Conservation (phyloP, 2,329 filamentous ascomycete species). For the Hypomyces perniciosus region DNA sequence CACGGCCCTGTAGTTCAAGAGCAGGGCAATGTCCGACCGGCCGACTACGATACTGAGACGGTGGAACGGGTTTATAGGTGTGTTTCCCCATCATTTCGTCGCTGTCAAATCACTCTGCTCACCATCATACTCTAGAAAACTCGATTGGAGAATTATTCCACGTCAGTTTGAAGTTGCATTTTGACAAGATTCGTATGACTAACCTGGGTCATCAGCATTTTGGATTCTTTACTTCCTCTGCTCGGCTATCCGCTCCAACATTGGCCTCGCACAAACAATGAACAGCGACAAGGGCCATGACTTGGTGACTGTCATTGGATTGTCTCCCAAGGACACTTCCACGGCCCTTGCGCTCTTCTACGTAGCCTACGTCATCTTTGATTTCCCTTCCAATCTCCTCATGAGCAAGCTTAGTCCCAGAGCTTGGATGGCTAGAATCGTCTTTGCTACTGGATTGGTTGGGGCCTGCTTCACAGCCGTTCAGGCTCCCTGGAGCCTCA, state of each 20-base stretch:
- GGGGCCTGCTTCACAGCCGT: slow-evolving; percentile 80
- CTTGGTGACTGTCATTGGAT: slow-evolving; percentile 62
- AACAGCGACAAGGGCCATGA: slow-evolving; percentile 66
- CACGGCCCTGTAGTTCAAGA: slow-evolving; percentile 15
- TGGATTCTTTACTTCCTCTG: slow-evolving; percentile 90
- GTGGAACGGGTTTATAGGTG: slow-evolving; percentile 50
- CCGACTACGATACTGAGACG: slow-evolving; percentile 43
- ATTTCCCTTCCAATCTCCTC: slow-evolving; percentile 79
- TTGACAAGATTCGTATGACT: slow-evolving; percentile 6
- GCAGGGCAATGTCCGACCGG: slow-evolving; percentile 27
- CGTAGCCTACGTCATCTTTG: slow-evolving; percentile 85
- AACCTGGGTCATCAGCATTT: slow-evolving; percentile 50
- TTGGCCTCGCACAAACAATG: slow-evolving; percentile 93
- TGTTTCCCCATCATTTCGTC: not conserved
- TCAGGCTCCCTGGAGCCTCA: slow-evolving; percentile 75
- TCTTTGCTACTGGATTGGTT: slow-evolving; percentile 79
- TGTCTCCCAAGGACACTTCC: slow-evolving; percentile 72
- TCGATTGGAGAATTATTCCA: slow-evolving; percentile 55
- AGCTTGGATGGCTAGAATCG: slow-evolving; percentile 88
- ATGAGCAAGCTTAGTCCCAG: slow-evolving; percentile 83
- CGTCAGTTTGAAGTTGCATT: slow-evolving; percentile 28
- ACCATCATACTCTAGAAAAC: slow-evolving; percentile 33
- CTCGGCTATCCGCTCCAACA: slow-evolving; percentile 86
- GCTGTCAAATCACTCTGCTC: not conserved
- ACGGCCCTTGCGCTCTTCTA: slow-evolving; percentile 85